Base-by-base conservation (phyloP, 495 filamentous ascomycete genomes). In the Neurospora cerealis region DNA sequence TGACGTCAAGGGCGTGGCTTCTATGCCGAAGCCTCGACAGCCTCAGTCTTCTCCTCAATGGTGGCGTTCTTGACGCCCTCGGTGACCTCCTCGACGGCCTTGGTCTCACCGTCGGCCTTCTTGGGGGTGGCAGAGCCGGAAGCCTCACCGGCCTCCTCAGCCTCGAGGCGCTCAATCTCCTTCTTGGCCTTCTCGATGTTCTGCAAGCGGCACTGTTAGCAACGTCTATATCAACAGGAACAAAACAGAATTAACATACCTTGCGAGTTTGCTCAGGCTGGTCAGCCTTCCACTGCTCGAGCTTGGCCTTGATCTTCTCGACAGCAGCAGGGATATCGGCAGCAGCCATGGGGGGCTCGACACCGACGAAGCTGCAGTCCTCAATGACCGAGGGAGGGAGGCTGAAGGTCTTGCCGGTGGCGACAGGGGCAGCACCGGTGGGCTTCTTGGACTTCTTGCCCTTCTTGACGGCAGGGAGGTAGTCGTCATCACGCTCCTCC, bases 241-340 rank as follows among this genome's bases (percentile, higher is more conserved):
- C 28, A 11, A 32, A 38, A 60, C 24, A 24, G 32, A 28, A 40
- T 40, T 66, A 78, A 86, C 89, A 83, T 83, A 98, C 96, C 88
- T 93, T 91, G 74, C 92, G 89, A n/a, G 96, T 99, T 86, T 97
- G 93, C 72, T 88, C 86, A 42, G 93, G 89, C 85, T 98, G 95
- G 83, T 96, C 92, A 48, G 90, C 86, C 87, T 97, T 97, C 93
- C 95, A 99, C 77, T 91, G 88, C n/a, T 90, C 91, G 46, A 97
- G 85, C 87, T 98, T 98, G 73, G 88, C 92, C 80, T 93, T 93
- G 77, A 98, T 87, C 86, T 97, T 95, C 87, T 97, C 94, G 15
- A 92, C 82, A 3, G 88, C 88, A 60, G 85, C 85, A 10, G 94
- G 89, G 9, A 98, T 91, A 78, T 95, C 96, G 38, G 89, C 84